Base-by-base conservation (phyloP, 2,329 filamentous ascomycete species). In the Diaporthe eres region DNA sequence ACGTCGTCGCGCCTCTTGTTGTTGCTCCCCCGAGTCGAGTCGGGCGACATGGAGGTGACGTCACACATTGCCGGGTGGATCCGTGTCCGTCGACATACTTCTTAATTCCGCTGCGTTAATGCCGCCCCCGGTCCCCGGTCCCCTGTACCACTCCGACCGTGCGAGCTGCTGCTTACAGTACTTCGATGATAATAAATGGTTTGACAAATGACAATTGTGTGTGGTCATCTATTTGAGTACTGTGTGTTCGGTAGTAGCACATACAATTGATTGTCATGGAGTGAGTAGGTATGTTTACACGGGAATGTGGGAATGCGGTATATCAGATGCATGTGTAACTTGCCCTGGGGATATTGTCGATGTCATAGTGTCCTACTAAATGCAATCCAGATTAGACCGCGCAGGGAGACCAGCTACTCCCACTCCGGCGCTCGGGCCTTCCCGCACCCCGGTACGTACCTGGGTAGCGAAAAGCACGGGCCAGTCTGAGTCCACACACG, bases 31-130 rank as follows among this genome's bases (percentile, higher is more conserved):
- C n/a, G 12, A 22, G 47, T 37, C 31, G 63, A 37, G 22, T 22
- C 47, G 13, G 31, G 31, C 17, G 25, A 25, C 31, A 22, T 13
- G 7, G 44, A 22, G 65, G 65, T 70, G 65, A 70, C 65, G 65
- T 70, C 65, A 70, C 34, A 55, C 65, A 42, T 22, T 17, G 49
- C 49, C 65, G 49, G 49, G 65, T 55, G 65, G 65, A 31, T 70
- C 65, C 47, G 49, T 42, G 39, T 19, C 47, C 22, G n/a, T 31
- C 19, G 25, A 22, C 25, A 19, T 47, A 47, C 22, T 8, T 25
- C 28, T 53, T 70, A 55, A 55, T 70, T 70, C 65, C 65, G 65
- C 65, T 70, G 49, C 34, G 34, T 70, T 55, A 55, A 53, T 55
- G 47, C 65, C 65, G 47, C 42, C 13, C 44, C 28, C 63, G 63